Evolutionary conservation across 1,139 yeast species (phyloP), one percentile per base, ranked within the genome.

Genomic region (Spencermartinsiella ligniputridi): DNA sequence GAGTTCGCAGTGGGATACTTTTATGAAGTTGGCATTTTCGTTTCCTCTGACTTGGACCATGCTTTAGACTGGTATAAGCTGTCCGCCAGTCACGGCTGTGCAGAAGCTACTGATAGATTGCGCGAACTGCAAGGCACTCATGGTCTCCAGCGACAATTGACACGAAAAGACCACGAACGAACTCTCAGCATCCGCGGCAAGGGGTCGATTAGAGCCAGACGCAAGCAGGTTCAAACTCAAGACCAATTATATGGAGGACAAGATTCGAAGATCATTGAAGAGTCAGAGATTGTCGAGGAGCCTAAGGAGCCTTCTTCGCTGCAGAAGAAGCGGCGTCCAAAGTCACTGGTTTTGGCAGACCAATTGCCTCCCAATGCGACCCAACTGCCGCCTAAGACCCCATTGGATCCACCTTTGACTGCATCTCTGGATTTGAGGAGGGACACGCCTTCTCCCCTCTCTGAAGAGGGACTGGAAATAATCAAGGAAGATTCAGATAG

Each of bases 1-100:
- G 60, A 64, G 52, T 68, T 69, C 50, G 71, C 72, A 2, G 55
- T 69, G 19, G 72, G 70, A 1, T 69, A 68, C 45, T 68, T 64
- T 45, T 56, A 60, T 48, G 73, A 69, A 44, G 69, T 67, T 15
- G 73, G 73, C n/a, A 62, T 68, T 25, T 56, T 50, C 35, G 66
- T 62, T 3, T 48, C 52, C 19, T 46, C 56, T 17, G 56, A 58
- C 45, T 35, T 55, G 8, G 54, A 54, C n/a, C 50, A 51, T 15
- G 71, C 72, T 1, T 42, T 49, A 12, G 53, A 52, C 21, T 62
- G 61, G 60, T 68, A 68, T 49, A 50, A 50, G 8, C 45, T 49
- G 41, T 58, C 68, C 13, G 61, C 65, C 2, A 50, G 45, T 2
- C 56, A 57, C 19, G 65, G 62, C 12, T 63, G 64, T 37, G 49